These are phyloP conservation scores for Diaporthe citri DNA, from an alignment of 2,329 filamentous ascomycete genomes.

Conservation along the genomic window DNA sequence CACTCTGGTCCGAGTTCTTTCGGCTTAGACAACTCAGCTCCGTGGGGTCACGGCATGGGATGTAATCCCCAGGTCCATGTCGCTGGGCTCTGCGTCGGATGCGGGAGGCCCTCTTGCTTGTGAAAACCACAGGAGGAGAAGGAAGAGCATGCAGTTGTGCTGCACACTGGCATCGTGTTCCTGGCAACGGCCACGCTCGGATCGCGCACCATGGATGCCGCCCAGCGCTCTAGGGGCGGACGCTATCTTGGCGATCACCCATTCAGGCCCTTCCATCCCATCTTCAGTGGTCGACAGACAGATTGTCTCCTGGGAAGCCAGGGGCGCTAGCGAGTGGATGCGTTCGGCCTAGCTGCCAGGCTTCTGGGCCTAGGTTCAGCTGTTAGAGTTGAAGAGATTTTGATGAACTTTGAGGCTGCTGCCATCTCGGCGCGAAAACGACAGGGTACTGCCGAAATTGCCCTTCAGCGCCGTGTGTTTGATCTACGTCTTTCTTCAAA, in stretches of 20 bases:
- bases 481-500: slow-evolving; percentile 8
- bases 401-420: slow-evolving; percentile 1
- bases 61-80: neutral
- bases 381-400: slow-evolving; percentile 10
- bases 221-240: slow-evolving; percentile 1
- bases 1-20: neutral
- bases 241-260: neutral
- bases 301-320: neutral
- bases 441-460: slow-evolving; percentile 8
- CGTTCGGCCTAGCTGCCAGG: neutral
- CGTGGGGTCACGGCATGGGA: neutral
- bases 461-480: neutral
- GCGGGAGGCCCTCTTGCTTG: neutral
- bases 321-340: neutral
- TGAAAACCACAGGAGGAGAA: neutral
- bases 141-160: neutral
- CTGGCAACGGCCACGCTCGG: slow-evolving; percentile 21
- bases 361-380: neutral
- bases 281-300: slow-evolving; percentile 1
- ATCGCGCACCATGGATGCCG: slow-evolving; percentile 1
- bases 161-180: neutral
- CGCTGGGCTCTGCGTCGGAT: neutral
- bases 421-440: neutral
- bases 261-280: neutral
- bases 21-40: slow-evolving; percentile 10